phyloP scores from a whole-genome alignment of 306 rosid species.

The Senna tora region DNA sequence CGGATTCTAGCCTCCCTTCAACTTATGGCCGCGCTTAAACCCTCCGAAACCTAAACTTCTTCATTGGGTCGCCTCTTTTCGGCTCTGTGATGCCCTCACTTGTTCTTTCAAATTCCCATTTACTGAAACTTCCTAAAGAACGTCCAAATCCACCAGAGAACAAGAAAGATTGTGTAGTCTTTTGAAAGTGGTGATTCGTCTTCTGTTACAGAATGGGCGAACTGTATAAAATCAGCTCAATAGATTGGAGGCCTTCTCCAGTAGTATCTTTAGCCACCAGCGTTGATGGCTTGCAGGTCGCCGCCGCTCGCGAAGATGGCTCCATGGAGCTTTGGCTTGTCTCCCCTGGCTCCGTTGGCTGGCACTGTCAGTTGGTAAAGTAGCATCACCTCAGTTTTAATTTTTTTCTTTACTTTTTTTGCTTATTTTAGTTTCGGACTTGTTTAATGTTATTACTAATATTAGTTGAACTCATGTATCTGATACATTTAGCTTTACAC shows the following conservation, averaged over 20 bases:
- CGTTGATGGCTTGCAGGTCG: constrained; percentile 75
- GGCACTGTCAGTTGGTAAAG: constrained; percentile 96
- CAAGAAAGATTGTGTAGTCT: background rate
- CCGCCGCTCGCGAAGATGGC: constrained; percentile 91
- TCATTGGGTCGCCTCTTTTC: background rate
- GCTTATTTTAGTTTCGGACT: background rate
- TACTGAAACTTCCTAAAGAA: background rate
- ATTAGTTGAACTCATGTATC: background rate
- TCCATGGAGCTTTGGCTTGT: constrained; percentile 98
- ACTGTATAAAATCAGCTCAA: constrained; percentile 53
- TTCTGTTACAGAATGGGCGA: constrained; percentile 51
- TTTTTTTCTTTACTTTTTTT: too few relatives aligned
- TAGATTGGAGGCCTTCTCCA: constrained; percentile 85
- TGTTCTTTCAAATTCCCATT: background rate
- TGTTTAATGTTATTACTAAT: background rate
- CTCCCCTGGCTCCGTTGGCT: constrained; percentile 88
- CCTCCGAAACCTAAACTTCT: constrained; percentile 47
- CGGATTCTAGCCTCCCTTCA: background rate
- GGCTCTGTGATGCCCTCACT: constrained; percentile 26
- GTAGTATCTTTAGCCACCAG: constrained; percentile 84
- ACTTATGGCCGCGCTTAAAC: constrained; percentile 54
- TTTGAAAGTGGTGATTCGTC: background rate
- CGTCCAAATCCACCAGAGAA: background rate
- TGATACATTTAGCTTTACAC: background rate
- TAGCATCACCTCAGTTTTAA: background rate